These are phyloP conservation scores for Calendula officinalis DNA, from an alignment of 129 eudicot species.

Conservation along the genomic window DNA sequence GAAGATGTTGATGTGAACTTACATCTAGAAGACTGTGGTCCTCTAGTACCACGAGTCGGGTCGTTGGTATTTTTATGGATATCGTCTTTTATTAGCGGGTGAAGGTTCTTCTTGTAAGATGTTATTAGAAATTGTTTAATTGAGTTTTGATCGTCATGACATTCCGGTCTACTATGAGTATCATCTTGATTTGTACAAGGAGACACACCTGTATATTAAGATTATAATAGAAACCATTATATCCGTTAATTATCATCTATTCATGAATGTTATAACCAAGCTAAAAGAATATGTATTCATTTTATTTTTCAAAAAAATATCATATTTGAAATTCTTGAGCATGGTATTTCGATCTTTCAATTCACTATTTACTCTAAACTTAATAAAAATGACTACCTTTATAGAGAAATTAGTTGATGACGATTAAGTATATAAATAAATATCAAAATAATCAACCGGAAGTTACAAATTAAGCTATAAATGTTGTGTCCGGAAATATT, in stretches of 20 bases:
- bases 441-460: no score
- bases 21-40: conserved; percentile 62
- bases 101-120: conserved; percentile 65
- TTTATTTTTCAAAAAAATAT: background rate
- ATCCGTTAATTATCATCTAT: background rate
- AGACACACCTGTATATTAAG: conserved; percentile 52
- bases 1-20: conserved; percentile 28
- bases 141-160: conserved; percentile 48
- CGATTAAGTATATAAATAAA: no score
- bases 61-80: conserved; percentile 35
- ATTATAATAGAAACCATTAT: background rate
- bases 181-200: conserved; percentile 58
- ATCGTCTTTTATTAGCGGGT: conserved; percentile 59
- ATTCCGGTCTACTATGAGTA: conserved; percentile 43
- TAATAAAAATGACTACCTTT: no score
- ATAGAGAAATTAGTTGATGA: no score
- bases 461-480: no score
- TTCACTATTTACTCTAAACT: no score
- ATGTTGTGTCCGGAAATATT: no score
- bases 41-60: conserved; percentile 18
- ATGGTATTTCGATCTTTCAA: no score
- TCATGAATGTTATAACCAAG: background rate
- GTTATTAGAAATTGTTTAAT: conserved; percentile 49
- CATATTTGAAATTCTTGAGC: no score
- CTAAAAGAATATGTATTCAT: background rate